Conservation (phyloP, 1,284 basidiomycete genomes). For the Mixia osmundae region DNA sequence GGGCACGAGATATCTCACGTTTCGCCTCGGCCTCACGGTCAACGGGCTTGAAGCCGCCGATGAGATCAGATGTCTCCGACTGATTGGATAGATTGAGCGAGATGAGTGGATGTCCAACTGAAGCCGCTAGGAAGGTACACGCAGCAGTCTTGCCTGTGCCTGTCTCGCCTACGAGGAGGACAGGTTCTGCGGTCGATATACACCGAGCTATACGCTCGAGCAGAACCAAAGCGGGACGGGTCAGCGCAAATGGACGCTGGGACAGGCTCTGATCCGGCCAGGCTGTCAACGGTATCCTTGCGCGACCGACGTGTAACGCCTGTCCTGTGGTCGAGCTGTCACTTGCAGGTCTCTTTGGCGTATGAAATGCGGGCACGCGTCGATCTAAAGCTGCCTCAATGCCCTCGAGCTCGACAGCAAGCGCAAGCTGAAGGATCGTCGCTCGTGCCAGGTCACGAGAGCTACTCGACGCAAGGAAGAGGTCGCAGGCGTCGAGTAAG, state of each 20-base stretch:
- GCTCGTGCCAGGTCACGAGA: not conserved
- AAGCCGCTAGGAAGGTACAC: slow-evolving; percentile 61
- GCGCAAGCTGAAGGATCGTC: not conserved
- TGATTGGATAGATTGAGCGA: slow-evolving; percentile 91
- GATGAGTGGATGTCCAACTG: slow-evolving; percentile 53
- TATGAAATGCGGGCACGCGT: no score
- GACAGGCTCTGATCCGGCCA: not conserved
- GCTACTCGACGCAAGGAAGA: slow-evolving; percentile 56
- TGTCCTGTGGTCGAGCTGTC: not conserved
- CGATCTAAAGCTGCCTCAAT: slow-evolving; percentile 9
- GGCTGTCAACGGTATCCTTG: slow-evolving; percentile 13
- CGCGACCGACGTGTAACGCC: slow-evolving; percentile 15
- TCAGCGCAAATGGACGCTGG: slow-evolving; percentile 57
- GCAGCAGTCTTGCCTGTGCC: slow-evolving; percentile 95
- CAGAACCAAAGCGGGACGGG: slow-evolving; percentile 56
- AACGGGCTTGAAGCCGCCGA: slow-evolving; percentile 89
- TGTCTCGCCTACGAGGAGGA: slow-evolving; percentile 88
- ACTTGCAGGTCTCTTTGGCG: not conserved
- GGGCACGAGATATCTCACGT: slow-evolving; percentile 9
- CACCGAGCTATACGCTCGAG: slow-evolving; percentile 61
- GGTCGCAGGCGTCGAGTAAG: slow-evolving; percentile 68
- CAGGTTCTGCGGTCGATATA: slow-evolving; percentile 51
- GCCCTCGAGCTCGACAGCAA: slow-evolving; percentile 10
- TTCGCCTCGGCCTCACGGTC: slow-evolving; percentile 30
- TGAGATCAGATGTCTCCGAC: slow-evolving; percentile 78